Evolutionary conservation across 345 rosid genomes (phyloP), one percentile per base, ranked within the genome.

Genomic region (Gossypium sturtianum): DNA sequence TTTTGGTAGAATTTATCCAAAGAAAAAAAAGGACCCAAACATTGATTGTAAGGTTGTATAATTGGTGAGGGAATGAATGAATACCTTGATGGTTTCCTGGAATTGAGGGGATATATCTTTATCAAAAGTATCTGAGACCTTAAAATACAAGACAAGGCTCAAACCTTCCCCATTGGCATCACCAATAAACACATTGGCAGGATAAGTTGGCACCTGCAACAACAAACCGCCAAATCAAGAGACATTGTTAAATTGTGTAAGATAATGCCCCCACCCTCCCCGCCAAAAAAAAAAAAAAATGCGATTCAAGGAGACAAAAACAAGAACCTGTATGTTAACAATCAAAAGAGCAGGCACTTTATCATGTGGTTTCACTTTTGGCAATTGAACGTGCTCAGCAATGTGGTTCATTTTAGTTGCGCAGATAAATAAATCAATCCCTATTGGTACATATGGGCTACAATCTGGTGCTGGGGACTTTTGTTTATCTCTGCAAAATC

Each of bases 81-180:
- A 56, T 87, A 92, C 98, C 97, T 79, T 83, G 82, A 94, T 87
- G 78, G 74, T 81, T 1, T 91, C 98, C 62, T 89, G 90, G 79
- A 61, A 91, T 17, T 88, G 92, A 4, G 80, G 82, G 76, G 98
- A 89, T 29, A 89, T 81, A 44, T 80, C 89, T 70, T 80, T 85
- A 72, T 89, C 97, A 34, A 85, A 87, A 69, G 83, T 87, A 16
- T 94, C 94, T 5, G 85, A 76, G 65, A 88, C 73, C 82, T 88
- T 92, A 66, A 94, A 94, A 74, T 92, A 91, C 51, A 94, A 83
- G 29, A 94, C 91, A 25, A 94, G 92, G 77, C 98, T 94, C 93
- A 94, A 84, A 68, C 98, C 98, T 88, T 92, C 98, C 9, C 98
- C 98, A 79, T 89, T 89, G 22, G 82, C 85, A 68, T 92, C 98